These are phyloP conservation scores for Aquilaria sinensis DNA, from an alignment of 345 rosid genomes.

Conservation along the genomic window DNA sequence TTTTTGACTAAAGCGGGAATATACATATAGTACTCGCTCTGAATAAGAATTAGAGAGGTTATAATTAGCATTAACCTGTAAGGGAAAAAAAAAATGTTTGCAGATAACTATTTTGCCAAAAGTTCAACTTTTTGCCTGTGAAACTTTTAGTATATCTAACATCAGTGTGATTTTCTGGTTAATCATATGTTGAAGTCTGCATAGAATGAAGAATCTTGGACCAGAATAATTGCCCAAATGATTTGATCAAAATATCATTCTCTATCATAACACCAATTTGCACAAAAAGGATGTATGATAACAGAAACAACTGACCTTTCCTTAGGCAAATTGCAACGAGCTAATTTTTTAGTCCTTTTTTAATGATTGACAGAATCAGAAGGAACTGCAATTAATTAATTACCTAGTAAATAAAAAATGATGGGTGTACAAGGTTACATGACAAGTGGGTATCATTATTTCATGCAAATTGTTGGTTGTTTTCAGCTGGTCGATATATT, in stretches of 20 bases:
- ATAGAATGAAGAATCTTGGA: conserved; percentile 43
- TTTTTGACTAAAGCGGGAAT: too few species aligned
- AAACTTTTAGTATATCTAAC: too few species aligned
- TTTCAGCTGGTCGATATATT: too few species aligned
- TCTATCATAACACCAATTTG: conserved; percentile 15
- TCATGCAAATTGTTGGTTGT: neutral
- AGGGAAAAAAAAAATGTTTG: too few species aligned
- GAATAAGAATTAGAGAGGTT: too few species aligned
- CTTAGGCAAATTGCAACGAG: neutral
- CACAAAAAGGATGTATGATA: neutral
- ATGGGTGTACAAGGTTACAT: conserved; percentile 1
- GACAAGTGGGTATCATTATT: conserved; percentile 2
- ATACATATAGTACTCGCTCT: too few species aligned
- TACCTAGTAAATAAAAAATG: neutral
- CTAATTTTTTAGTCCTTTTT: neutral
- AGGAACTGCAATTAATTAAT: neutral
- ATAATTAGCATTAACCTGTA: too few species aligned
- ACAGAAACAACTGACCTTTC: conserved; percentile 1
- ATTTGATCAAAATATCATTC: conserved; percentile 20
- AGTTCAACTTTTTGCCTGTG: too few species aligned
- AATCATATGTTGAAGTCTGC: conserved; percentile 24
- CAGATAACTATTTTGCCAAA: too few species aligned
- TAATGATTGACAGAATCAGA: neutral
- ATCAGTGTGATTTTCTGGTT: conserved; percentile 6
- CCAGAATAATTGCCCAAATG: conserved; percentile 39